Base-by-base conservation (phyloP, 2,329 filamentous ascomycete species). In the Colletotrichum sp. region DNA sequence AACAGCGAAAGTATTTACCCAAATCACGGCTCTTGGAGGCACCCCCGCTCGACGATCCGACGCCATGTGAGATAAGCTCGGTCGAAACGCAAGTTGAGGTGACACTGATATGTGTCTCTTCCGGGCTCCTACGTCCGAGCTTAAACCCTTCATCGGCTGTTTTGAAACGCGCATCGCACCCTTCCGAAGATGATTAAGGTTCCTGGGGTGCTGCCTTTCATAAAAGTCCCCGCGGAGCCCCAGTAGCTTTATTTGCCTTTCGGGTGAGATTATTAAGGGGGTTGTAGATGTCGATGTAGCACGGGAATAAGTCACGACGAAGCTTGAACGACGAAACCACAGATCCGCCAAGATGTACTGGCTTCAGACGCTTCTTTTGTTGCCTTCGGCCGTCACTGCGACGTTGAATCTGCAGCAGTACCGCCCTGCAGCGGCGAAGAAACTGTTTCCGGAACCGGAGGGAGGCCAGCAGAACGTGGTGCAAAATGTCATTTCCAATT, bases 341-440 rank as follows among this genome's bases (percentile, higher is more conserved):
- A 16, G 19, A 34, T n/a, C 8, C 34, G 15, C 8, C 64, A 74
- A 52, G 7, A 76, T 76, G 74, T 28, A 28, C 25, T 76, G 74
- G 74, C 25, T 74, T 22, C 57, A 32, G 15, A 48, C 44, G 19
- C 27, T 27, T 13, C 15, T 74, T 3, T 13, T 76, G 11, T 39
- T 73, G n/a, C 36, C 74, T 8, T 39, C 30, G 22, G 44, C 48
- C n/a, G 74, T 74, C n/a, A 68, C 65, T n/a, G 70, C 74, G 15
- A 76, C 70, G 9, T 52, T 76, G 65, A 76, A 76, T n/a, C n/a
- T 76, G 64, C 67, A 74, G 55, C 74, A 76, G 48, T 76, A 74
- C 13, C 71, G 71, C 27, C 59, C 74, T 60, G 59, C 74, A 48
- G 64, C 57, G 19, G 19, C 64, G 5, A 64, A 59, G 9, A 36